Evolutionary conservation across 257 asterid species (phyloP), one percentile per base, ranked within the genome.

Genomic region (Nicotiana undulata): DNA sequence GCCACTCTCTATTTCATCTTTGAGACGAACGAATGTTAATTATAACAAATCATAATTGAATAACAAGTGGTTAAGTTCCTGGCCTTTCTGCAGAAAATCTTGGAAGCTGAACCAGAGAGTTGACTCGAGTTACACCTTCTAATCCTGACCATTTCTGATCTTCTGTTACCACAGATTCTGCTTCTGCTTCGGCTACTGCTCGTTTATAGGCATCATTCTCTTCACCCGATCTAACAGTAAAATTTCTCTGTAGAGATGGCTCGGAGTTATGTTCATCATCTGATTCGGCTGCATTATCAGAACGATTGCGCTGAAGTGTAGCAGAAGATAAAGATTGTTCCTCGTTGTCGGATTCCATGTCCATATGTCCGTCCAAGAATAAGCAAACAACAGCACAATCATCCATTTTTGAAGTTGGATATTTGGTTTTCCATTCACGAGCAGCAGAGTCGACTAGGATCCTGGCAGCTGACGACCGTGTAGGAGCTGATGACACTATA

Each of bases 311-410:
- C 40, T 89, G 95, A 20, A 87, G 77, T 20, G 97, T 89, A 4
- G 93, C 95, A 4, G 98, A 94, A 5, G 97, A 89, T 82, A 88
- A 88, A 20, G 92, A 88, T 65, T 91, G 98, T 63, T 92, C 97
- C 17, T 93, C 98, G 0, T 88, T 87, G 63, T 95, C 99, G 6
- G 98, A 92, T 85, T 94, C 98, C 0, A 92, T 70, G 68, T 93
- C 98, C 96, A 95, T 95, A 76, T 95, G 92, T 84, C 97, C 92
- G 11, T 93, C 99, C 52, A 95, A 63, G 70, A 91, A 95, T 77
- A 93, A 82, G 91, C 98, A 93, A 40, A 95, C 97, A 1, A 95
- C 99, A 0, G 99, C 99, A 80, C 99, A 95, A 76, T 95, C 98
- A 16, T 95, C 99, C 97, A 92, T 95, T 86, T 90, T 95, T 7